A percentile compares a stretch with the other conserved stretches of the same genome.
Evolutionary conservation across 1,139 yeast genomes (phyloP).

Genomic region (Chernovozyma aurita): DNA sequence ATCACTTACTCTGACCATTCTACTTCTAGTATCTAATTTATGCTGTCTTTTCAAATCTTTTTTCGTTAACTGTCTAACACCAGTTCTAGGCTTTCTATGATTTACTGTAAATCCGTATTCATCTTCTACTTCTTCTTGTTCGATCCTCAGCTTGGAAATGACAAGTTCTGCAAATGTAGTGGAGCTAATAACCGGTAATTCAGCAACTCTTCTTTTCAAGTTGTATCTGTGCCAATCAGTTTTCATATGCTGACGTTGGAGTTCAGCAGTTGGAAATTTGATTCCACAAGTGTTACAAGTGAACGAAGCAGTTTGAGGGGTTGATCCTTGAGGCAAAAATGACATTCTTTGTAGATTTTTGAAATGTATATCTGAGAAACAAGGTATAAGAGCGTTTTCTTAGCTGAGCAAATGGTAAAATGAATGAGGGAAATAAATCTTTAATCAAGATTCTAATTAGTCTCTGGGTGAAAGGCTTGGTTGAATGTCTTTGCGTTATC

Average conservation of each 20-base stretch:
- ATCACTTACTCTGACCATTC: conserved; percentile 14
- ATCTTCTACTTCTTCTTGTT: conserved; percentile 44
- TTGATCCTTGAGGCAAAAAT: conserved; percentile 29
- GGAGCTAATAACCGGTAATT: conserved; percentile 72
- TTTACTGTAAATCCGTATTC: conserved; percentile 59
- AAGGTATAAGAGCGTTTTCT: conserved; percentile 9
- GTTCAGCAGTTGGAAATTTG: conserved; percentile 69
- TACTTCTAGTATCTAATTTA: conserved; percentile 10
- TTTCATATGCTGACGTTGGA: conserved; percentile 90
- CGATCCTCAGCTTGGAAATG: conserved; percentile 27
- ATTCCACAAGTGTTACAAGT: conserved; percentile 90
- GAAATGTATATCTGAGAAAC: no score
- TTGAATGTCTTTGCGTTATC: no score
- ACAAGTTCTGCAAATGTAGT: conserved; percentile 80
- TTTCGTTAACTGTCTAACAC: conserved; percentile 20
- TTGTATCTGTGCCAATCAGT: conserved; percentile 96
- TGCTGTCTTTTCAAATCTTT: conserved; percentile 12
- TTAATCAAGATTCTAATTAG: not conserved
- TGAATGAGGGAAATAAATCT: not conserved
- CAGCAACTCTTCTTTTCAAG: conserved; percentile 86
- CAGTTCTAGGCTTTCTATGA: conserved; percentile 22
- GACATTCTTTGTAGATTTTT: not conserved
- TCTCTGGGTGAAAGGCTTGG: no score
- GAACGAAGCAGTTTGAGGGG: conserved; percentile 35
- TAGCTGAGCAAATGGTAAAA: not conserved